Base-by-base conservation (phyloP, 2,329 filamentous ascomycete genomes). In the Diaporthe caulivora region DNA sequence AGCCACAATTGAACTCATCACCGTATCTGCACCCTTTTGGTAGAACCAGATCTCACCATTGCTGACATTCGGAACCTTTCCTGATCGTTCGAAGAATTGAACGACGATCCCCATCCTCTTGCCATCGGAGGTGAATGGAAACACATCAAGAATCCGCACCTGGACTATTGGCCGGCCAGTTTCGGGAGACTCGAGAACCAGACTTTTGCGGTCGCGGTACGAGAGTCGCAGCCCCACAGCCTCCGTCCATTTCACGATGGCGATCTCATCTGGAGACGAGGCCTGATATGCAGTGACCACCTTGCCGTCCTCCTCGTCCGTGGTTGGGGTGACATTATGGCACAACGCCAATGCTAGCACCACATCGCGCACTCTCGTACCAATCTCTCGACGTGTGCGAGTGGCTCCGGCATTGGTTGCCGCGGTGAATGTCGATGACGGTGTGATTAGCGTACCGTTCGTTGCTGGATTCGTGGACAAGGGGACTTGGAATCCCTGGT, bases 71-170 rank as follows among this genome's bases (percentile, higher is more conserved):
- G 85, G 83, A 9, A 81, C 77, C 1, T 88, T 85, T 2, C 88
- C 84, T 1, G 87, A 86, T 42, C 86, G 86, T 18, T 92, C 89
- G 37, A 92, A 87, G 79, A 98, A 98, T 77, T 95, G 93, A 26
- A 98, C 94, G 75, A 99, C 92, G 74, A 99, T 96, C 13, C 97
- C 97, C 97, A 99, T 99, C 69, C 97, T 92, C 84, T 99, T 99
- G 77, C 96, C 96, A 77, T 98, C 97, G 0, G 95, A 98, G 0
- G 97, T 99, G 81, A 99, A 99, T 0, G 97, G 97, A 78, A 99
- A 99, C 2, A 98, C 92, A 57, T 98, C 96, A 5, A 98, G 87
- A 64, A 99, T 97, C 71, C 92, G 92, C 34, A 97, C 96, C 31
- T 92, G 92, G 34, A 99, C 94, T 3, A 97, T 93, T 0, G 90